Conservation (phyloP, 2,329 filamentous ascomycete genomes). For the Didymosphaeria variabile region DNA sequence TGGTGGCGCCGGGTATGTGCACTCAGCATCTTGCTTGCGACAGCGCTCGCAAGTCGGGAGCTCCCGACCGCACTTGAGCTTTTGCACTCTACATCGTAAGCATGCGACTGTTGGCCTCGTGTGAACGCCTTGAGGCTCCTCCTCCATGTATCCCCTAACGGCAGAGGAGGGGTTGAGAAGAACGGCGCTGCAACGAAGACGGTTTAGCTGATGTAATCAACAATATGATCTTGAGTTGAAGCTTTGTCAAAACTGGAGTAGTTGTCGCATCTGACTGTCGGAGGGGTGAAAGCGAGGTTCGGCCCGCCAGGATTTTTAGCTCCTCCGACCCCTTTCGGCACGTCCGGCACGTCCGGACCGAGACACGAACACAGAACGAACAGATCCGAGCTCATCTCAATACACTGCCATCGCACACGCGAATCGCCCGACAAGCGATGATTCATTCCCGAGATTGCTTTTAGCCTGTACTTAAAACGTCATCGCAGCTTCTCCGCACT, state of each 20-base stretch:
- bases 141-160: neutral
- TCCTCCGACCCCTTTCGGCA: neutral
- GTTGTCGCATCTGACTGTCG: neutral
- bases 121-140: neutral
- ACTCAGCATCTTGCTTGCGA: constrained; percentile 4
- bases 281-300: neutral
- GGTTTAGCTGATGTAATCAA: neutral
- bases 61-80: constrained; percentile 6
- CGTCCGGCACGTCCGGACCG: neutral
- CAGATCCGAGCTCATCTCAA: neutral
- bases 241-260: neutral
- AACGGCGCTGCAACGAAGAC: neutral
- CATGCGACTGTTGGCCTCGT: constrained; percentile 2
- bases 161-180: neutral
- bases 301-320: neutral
- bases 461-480: constrained; percentile 18
- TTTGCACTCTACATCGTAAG: constrained; percentile 11
- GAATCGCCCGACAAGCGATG: neutral
- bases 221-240: neutral
- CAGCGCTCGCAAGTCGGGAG: constrained; percentile 5
- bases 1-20: constrained; percentile 5
- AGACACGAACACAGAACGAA: neutral
- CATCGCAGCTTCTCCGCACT: constrained; percentile 9
- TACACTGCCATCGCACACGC: neutral
- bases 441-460: constrained; percentile 5